phyloP scores from a whole-genome alignment of 345 rosid species.

The Leavenworthia alabamica region DNA sequence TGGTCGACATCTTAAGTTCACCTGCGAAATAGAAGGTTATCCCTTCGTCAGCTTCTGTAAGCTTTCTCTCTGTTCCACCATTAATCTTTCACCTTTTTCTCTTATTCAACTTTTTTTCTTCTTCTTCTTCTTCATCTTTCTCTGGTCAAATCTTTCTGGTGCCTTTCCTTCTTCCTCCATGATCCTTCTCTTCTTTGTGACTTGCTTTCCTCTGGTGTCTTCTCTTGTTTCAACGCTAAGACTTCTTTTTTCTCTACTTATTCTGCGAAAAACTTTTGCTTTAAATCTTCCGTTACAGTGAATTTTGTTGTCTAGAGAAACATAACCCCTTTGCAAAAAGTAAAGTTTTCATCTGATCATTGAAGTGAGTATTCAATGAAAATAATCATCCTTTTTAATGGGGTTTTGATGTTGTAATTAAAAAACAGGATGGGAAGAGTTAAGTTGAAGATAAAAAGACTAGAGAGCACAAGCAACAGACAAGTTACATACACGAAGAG shows the following conservation, averaged over 20 bases:
- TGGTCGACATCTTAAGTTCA: slow-evolving; percentile 23
- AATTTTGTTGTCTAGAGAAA: slow-evolving; percentile 16
- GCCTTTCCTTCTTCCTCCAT: slow-evolving; percentile 11
- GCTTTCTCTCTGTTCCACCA: slow-evolving; percentile 35
- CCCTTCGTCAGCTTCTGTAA: slow-evolving; percentile 27
- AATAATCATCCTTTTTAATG: neutral
- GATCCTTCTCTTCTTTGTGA: slow-evolving; percentile 28
- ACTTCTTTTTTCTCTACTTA: neutral
- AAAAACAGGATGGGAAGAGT: slow-evolving; percentile 74
- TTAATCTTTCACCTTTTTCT: slow-evolving; percentile 24
- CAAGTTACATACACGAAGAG: slow-evolving; percentile 83
- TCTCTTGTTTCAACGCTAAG: slow-evolving; percentile 14
- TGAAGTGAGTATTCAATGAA: slow-evolving; percentile 19
- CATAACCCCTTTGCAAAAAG: neutral
- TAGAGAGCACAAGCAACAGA: slow-evolving; percentile 66
- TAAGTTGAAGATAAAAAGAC: slow-evolving; percentile 74
- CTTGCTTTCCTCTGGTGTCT: slow-evolving; percentile 20
- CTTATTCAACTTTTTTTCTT: slow-evolving; percentile 25
- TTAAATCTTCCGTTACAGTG: slow-evolving; percentile 20
- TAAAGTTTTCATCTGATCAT: neutral
- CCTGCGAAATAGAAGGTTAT: slow-evolving; percentile 26
- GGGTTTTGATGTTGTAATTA: neutral
- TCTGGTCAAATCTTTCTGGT: slow-evolving; percentile 1
- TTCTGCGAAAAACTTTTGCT: neutral
- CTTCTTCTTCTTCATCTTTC: slow-evolving; percentile 21